These are phyloP conservation scores for Kandelia obovata DNA, from an alignment of 345 rosid species.

Conservation along the genomic window DNA sequence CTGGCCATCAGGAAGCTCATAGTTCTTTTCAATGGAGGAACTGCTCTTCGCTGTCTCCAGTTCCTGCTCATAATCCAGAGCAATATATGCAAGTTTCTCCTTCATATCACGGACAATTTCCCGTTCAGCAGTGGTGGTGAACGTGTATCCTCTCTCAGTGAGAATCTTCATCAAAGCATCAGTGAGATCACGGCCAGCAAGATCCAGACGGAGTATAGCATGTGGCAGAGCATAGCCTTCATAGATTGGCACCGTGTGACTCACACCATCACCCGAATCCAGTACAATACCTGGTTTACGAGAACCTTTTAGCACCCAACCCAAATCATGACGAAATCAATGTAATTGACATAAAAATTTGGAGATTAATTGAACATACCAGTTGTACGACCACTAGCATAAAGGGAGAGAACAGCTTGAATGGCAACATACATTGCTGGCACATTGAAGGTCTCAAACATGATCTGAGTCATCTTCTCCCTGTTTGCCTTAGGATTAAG, in stretches of 20 bases:
- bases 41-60: constrained; percentile 26
- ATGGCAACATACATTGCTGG: constrained; percentile 44
- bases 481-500: constrained; percentile 60
- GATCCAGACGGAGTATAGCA: constrained; percentile 26
- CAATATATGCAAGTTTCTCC: constrained; percentile 31
- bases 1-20: constrained; percentile 29
- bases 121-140: constrained; percentile 30
- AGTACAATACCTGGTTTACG: constrained; percentile 21
- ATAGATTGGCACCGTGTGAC: constrained; percentile 26
- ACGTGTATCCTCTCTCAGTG: constrained; percentile 27
- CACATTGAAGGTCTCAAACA: constrained; percentile 43
- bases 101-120: constrained; percentile 36
- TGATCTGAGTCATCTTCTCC: constrained; percentile 53
- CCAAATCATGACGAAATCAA: background rate
- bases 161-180: constrained; percentile 30
- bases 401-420: constrained; percentile 51
- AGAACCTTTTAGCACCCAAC: background rate
- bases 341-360: background rate
- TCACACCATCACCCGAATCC: constrained; percentile 29
- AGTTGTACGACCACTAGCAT: constrained; percentile 62
- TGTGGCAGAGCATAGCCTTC: constrained; percentile 29
- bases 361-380: background rate
- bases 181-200: constrained; percentile 30
- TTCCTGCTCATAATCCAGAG: constrained; percentile 28
- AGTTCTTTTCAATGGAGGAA: constrained; percentile 26